These are phyloP conservation scores for Hanseniaspora pseudoguilliermondii DNA, from an alignment of 805 yeast genomes.

Conservation along the genomic window DNA sequence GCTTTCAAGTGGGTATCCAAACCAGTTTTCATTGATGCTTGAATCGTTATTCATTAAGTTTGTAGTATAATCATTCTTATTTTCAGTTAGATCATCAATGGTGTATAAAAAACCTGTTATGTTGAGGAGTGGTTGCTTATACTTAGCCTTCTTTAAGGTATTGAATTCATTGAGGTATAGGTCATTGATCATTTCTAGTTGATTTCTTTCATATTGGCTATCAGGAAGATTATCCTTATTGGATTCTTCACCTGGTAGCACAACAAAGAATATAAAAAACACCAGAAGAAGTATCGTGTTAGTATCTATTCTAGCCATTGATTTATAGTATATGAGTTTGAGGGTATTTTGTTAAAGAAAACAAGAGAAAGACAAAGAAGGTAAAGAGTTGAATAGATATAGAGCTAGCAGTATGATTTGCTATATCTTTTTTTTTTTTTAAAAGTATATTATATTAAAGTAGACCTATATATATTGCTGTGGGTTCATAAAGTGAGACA, in stretches of 20 bases:
- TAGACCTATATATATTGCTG: no score
- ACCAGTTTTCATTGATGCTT: background rate
- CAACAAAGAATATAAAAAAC: constrained; percentile 10
- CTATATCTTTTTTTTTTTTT: no score
- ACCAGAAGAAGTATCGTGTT: constrained; percentile 1
- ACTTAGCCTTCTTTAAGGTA: background rate
- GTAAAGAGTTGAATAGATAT: no score
- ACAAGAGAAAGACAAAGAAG: no score
- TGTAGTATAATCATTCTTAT: background rate
- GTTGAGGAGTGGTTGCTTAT: background rate
- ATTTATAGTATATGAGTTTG: no score
- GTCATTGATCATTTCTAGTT: background rate
- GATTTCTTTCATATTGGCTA: background rate
- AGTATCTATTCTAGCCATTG: constrained; percentile 8
- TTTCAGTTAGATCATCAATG: background rate
- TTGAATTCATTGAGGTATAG: background rate
- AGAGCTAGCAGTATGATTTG: no score
- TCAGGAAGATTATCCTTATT: background rate
- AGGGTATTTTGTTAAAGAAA: no score
- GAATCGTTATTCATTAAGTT: background rate
- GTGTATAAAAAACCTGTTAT: constrained; percentile 10
- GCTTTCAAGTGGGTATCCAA: constrained; percentile 6
- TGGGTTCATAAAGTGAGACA: no score
- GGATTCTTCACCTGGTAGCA: background rate
- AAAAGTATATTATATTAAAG: no score